phyloP scores from a whole-genome alignment of 768 basidiomycete species.

The Pulveroboletus sp. region DNA sequence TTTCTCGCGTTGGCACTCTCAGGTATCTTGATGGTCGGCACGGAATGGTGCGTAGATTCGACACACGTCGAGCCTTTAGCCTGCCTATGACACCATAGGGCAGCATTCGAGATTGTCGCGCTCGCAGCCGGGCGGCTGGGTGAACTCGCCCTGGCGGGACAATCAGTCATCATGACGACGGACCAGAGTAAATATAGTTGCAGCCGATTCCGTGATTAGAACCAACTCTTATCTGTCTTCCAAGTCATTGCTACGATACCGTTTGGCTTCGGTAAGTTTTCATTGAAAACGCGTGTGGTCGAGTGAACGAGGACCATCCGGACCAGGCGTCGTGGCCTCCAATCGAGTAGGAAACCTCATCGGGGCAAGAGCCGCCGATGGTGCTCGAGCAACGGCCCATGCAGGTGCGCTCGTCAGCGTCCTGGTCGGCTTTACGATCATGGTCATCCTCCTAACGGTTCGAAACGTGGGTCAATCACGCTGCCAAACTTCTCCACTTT shows the following conservation, averaged over 20 bases:
- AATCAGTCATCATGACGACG: conserved; percentile 76
- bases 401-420: conserved; percentile 63
- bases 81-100: conserved; percentile 42
- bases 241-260: conserved; percentile 70
- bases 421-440: conserved; percentile 52
- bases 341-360: conserved; percentile 71
- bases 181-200: conserved; percentile 56
- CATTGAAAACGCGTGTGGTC: background rate
- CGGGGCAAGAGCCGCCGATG: conserved; percentile 48
- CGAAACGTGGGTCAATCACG: conserved; percentile 45
- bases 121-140: conserved; percentile 72
- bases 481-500: background rate
- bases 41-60: conserved; percentile 58
- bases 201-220: background rate
- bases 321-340: conserved; percentile 60
- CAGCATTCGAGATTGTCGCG: conserved; percentile 79
- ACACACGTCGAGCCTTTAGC: background rate
- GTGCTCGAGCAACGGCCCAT: conserved; percentile 57
- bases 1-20: conserved; percentile 72
- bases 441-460: conserved; percentile 51
- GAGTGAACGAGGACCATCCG: background rate
- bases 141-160: conserved; percentile 62
- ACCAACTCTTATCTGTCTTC: background rate
- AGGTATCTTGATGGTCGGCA: conserved; percentile 75
- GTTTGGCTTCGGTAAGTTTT: conserved; percentile 55